A percentile compares a stretch with the other conserved stretches of the same genome.
Evolutionary conservation across 23 red algal species (phyloP).

Genomic region (Agarophyton chilense): DNA sequence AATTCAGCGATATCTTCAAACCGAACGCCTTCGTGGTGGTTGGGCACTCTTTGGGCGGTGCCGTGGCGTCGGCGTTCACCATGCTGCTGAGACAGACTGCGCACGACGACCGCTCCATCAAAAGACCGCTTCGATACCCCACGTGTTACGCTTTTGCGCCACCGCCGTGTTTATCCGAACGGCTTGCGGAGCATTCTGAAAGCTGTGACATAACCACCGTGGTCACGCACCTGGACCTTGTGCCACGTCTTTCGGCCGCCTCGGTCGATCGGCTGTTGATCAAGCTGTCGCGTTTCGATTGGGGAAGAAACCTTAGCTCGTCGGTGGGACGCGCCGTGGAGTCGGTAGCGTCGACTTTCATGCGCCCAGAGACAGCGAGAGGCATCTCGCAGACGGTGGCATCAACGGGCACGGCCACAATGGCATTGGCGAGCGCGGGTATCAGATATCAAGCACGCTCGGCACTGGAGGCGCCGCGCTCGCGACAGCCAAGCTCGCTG

Average conservation of each 20-base stretch:
- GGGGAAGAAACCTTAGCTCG: constrained; percentile 35
- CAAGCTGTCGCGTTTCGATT: constrained; percentile 73
- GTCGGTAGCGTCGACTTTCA: constrained; percentile 18
- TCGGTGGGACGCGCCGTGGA: constrained; percentile 36
- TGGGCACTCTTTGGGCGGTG: constrained; percentile 84
- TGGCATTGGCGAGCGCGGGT: constrained; percentile 12
- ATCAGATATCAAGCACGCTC: background rate
- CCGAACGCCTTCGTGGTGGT: constrained; percentile 62
- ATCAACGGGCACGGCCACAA: background rate
- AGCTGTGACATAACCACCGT: constrained; percentile 59
- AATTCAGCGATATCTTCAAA: background rate
- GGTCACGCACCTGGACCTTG: constrained; percentile 74
- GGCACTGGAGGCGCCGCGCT: background rate
- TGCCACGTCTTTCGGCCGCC: constrained; percentile 70
- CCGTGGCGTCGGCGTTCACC: constrained; percentile 77
- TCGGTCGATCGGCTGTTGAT: constrained; percentile 76
- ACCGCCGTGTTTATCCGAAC: constrained; percentile 67
- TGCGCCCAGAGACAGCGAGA: constrained; percentile 12
- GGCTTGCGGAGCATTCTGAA: constrained; percentile 36
- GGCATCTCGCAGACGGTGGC: constrained; percentile 15
- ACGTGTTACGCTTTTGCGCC: constrained; percentile 72
- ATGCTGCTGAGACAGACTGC: constrained; percentile 57
- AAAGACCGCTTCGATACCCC: background rate
- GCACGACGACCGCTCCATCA: background rate
- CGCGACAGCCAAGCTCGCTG: constrained; percentile 23